Conservation (phyloP, 345 rosid genomes). For the Stellera chamaejasme region DNA sequence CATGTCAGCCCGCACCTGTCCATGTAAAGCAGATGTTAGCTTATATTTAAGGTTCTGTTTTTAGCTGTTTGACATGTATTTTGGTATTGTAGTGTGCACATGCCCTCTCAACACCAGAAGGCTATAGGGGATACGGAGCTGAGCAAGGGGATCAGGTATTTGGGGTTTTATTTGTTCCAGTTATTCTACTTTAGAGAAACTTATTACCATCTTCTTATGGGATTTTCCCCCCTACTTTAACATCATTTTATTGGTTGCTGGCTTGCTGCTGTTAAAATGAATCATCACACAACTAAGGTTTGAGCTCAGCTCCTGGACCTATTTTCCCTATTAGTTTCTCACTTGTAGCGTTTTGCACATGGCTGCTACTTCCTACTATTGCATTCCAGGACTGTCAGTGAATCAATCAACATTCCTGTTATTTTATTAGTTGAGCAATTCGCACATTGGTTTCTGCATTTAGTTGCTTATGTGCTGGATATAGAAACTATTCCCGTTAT, state of each 20-base stretch:
- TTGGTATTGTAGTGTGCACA: conserved; percentile 39
- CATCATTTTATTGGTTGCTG: conserved; percentile 1
- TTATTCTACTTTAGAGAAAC: not conserved
- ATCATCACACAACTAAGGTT: not conserved
- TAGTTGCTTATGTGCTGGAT: too few relatives aligned
- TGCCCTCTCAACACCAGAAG: conserved; percentile 43
- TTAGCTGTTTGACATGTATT: conserved; percentile 1
- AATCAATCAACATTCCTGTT: too few relatives aligned
- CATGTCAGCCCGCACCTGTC: not conserved
- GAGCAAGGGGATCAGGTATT: conserved; percentile 55
- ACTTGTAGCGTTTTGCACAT: not conserved
- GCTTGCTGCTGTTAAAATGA: not conserved
- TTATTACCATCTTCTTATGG: not conserved
- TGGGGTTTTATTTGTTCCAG: not conserved
- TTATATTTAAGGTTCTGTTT: not conserved
- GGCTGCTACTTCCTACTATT: not conserved
- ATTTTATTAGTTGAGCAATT: too few relatives aligned
- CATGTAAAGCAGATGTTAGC: not conserved
- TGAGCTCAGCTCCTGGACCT: not conserved
- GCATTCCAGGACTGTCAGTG: not conserved
- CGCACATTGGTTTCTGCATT: too few relatives aligned
- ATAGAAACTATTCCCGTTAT: too few relatives aligned
- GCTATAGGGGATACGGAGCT: conserved; percentile 51
- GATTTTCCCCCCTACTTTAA: not conserved
- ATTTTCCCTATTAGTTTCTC: not conserved